phyloP scores from a whole-genome alignment of 2,329 filamentous ascomycete genomes.

The Simplicillium sp. region DNA sequence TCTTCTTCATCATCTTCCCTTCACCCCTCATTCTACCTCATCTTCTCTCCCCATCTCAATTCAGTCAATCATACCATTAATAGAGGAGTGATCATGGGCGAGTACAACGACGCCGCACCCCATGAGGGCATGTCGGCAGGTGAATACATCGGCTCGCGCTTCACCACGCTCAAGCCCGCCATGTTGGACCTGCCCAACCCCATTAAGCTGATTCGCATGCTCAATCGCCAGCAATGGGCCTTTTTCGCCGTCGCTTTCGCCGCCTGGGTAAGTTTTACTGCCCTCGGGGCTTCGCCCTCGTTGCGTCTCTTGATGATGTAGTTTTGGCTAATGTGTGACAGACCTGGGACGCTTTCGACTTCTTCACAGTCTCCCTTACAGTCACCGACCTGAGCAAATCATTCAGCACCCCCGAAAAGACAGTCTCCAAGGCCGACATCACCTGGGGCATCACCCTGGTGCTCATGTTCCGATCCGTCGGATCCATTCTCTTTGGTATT shows the following conservation, averaged over 20 bases:
- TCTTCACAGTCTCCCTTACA: slow-evolving; percentile 55
- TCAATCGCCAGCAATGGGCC: slow-evolving; percentile 41
- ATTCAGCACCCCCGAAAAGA: slow-evolving; percentile 37
- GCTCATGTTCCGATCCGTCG: slow-evolving; percentile 50
- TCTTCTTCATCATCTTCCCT: not conserved
- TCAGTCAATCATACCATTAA: not conserved
- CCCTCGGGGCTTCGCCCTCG: not conserved
- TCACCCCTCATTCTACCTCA: too few relatives aligned
- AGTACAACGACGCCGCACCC: slow-evolving; percentile 21
- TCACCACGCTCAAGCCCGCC: slow-evolving; percentile 47
- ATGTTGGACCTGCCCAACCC: slow-evolving; percentile 46
- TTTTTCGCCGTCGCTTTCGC: slow-evolving; percentile 46
- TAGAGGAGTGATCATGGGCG: slow-evolving; percentile 5
- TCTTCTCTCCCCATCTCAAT: too few relatives aligned
- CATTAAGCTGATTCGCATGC: slow-evolving; percentile 35
- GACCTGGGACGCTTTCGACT: slow-evolving; percentile 58
- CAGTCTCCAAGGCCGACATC: slow-evolving; percentile 33
- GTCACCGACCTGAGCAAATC: slow-evolving; percentile 40
- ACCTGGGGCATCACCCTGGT: slow-evolving; percentile 57
- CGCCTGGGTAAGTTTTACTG: slow-evolving; percentile 38
- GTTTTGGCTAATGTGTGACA: too few relatives aligned
- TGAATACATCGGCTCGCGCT: slow-evolving; percentile 40
- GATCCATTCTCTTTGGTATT: slow-evolving; percentile 44
- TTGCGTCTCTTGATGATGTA: not conserved
- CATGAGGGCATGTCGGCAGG: slow-evolving; percentile 39